Base-by-base conservation (phyloP, 73 alveolate species). In the Paramecium biaurelia region DNA sequence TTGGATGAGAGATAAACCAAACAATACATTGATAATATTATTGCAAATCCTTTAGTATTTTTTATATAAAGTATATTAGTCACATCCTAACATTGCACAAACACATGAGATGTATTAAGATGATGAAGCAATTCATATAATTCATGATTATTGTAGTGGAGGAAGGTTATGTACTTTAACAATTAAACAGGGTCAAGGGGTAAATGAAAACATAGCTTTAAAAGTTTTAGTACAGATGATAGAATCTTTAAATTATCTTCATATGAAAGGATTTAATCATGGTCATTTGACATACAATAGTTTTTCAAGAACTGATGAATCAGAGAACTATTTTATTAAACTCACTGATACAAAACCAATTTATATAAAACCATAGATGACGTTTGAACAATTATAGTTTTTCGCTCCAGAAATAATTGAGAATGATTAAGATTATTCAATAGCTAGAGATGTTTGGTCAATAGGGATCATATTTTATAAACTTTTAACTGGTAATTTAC, bases 371-470 rank as follows among this genome's bases (percentile, higher is more conserved):
- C 47, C 24, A 7, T 20, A 38, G 28, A 30, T 63, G 5, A 63
- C 84, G 21, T 23, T 63, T 38, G 47, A 38, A 10, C 47, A 38
- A 32, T 26, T 14, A 24, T 23, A 26, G 12, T 74, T 30, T 74
- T 14, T 37, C 3, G 57, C 87, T 12, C 87, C 87, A n/a, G 87
- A 74, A 74, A 18, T 14, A 41, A 30, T 74, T 24, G 84, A 32
- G 23, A 74, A 21, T n/a, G 18, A 41, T 38, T 1, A 74, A 4
- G 15, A 9, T 23, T 30, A 74, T 30, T 58, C 38, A 32, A 74
- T 10, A 35, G 20, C 28, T 12, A 74, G 87, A 37, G 87, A 74
- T 35, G 87, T 74, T 74, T 74, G 87, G 87, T 21, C 63, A 5
- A 37, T 74, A 32, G 87, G 87, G 5, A 35, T 74, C 6, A 74